phyloP scores from a whole-genome alignment of 202 grass and related monocot species.

The Miscanthus sacchariflorus region DNA sequence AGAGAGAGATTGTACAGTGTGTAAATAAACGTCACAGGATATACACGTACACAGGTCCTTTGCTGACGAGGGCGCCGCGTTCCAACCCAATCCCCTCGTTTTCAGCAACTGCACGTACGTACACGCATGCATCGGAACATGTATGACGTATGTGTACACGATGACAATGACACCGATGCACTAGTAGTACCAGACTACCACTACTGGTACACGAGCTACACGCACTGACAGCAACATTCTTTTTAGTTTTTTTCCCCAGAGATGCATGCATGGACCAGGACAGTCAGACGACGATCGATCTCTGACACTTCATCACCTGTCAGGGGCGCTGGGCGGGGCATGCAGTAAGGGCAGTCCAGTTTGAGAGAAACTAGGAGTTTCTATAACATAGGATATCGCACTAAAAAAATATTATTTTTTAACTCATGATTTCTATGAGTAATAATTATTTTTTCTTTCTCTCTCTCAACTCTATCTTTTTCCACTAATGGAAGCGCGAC shows the following conservation, averaged over 20 bases:
- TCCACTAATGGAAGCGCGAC: too few relatives aligned
- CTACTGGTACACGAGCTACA: conserved; percentile 8
- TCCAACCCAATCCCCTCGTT: background rate
- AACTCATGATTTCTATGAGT: too few relatives aligned
- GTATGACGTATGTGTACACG: conserved; percentile 8
- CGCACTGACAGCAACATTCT: conserved; percentile 23
- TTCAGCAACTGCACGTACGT: background rate
- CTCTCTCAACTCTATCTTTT: too few relatives aligned
- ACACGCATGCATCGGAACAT: background rate
- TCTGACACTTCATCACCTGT: conserved; percentile 37
- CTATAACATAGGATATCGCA: too few relatives aligned
- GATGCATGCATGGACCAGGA: background rate
- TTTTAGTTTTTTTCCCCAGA: background rate
- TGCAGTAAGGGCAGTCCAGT: background rate
- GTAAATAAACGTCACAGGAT: background rate
- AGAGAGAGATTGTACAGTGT: background rate
- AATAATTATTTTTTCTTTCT: too few relatives aligned
- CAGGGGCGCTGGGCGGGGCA: background rate
- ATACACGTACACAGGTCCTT: background rate
- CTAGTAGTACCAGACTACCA: background rate
- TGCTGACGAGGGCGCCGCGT: background rate
- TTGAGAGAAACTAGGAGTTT: too few relatives aligned
- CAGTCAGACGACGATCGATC: background rate
- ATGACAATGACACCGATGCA: background rate
- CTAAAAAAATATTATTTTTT: too few relatives aligned